These are phyloP conservation scores for Penium margaritaceum DNA, from an alignment of 139 green algal species.

Conservation along the genomic window DNA sequence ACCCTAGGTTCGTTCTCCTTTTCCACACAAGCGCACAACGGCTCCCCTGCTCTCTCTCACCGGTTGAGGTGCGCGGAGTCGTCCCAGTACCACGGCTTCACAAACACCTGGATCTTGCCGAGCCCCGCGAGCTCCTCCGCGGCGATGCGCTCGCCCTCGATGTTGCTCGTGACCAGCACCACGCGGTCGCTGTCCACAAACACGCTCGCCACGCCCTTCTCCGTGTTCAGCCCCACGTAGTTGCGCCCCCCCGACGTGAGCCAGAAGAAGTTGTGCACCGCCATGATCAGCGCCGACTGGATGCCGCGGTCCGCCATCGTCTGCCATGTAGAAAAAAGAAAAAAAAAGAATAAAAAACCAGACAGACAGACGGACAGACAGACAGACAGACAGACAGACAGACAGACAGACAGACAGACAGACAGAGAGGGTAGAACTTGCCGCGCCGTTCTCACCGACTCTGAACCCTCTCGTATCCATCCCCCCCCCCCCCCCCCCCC, in stretches of 20 bases:
- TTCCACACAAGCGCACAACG: too few relatives aligned
- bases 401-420: too few relatives aligned
- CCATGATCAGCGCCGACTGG: not conserved
- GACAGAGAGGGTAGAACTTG: too few relatives aligned
- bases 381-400: too few relatives aligned
- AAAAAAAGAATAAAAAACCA: too few relatives aligned
- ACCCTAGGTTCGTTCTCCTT: too few relatives aligned
- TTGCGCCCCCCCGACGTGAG: slow-evolving; percentile 4
- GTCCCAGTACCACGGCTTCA: slow-evolving; percentile 8
- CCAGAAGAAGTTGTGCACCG: slow-evolving; percentile 5
- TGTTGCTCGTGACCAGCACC: slow-evolving; percentile 10
- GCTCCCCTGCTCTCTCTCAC: too few relatives aligned
- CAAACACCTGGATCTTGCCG: slow-evolving; percentile 1
- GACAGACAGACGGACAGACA: too few relatives aligned
- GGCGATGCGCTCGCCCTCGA: slow-evolving; percentile 1
- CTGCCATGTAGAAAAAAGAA: too few relatives aligned
- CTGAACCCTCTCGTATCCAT: too few relatives aligned
- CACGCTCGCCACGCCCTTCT: not conserved
- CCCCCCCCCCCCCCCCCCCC: too few relatives aligned
- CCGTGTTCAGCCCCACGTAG: not conserved
- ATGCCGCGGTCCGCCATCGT: not conserved
- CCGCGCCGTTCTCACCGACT: too few relatives aligned
- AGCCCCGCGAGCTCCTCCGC: slow-evolving; percentile 8
- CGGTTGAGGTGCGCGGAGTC: not conserved
- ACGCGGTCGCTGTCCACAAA: slow-evolving; percentile 3